Conservation (phyloP, 768 basidiomycete genomes). For the Rhodotorula sphaerocarpa region DNA sequence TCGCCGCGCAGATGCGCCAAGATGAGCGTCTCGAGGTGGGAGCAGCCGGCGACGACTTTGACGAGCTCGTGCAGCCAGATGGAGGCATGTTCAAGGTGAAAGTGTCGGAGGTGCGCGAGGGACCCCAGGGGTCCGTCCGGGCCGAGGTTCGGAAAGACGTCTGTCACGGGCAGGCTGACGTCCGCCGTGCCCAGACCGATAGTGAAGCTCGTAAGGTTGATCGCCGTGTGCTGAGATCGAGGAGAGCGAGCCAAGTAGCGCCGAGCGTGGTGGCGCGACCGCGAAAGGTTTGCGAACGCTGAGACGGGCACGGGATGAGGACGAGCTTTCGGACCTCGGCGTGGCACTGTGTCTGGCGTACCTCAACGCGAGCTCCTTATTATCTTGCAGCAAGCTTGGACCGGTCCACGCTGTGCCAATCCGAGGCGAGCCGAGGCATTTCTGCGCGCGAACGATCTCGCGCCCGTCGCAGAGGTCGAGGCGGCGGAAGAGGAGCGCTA, state of each 20-base stretch:
- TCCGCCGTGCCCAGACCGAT: too few species aligned
- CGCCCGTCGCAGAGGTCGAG: neutral
- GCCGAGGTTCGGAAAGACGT: neutral
- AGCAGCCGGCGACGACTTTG: neutral
- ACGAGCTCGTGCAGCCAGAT: constrained; percentile 2
- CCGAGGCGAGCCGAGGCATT: neutral
- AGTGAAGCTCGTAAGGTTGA: neutral
- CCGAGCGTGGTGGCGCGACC: neutral
- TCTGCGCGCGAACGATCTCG: neutral
- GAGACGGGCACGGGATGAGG: too few species aligned
- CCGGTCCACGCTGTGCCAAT: too few species aligned
- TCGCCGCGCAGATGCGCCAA: neutral
- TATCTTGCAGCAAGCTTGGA: too few species aligned
- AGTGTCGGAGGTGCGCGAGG: neutral
- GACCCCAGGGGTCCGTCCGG: neutral
- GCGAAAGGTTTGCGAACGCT: too few species aligned
- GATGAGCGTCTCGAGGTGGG: neutral
- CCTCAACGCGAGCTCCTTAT: too few species aligned
- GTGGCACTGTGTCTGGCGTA: too few species aligned
- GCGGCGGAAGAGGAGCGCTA: neutral
- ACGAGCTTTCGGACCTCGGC: too few species aligned
- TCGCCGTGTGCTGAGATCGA: neutral
- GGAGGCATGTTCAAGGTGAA: neutral
- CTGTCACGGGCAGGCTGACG: neutral
- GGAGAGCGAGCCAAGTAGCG: neutral